Percentiles rank a stretch among this genome's conserved stretches.
Evolutionary conservation across 2,329 filamentous ascomycete genomes (phyloP).

Genomic region (Scedosporium aurantiacum): DNA sequence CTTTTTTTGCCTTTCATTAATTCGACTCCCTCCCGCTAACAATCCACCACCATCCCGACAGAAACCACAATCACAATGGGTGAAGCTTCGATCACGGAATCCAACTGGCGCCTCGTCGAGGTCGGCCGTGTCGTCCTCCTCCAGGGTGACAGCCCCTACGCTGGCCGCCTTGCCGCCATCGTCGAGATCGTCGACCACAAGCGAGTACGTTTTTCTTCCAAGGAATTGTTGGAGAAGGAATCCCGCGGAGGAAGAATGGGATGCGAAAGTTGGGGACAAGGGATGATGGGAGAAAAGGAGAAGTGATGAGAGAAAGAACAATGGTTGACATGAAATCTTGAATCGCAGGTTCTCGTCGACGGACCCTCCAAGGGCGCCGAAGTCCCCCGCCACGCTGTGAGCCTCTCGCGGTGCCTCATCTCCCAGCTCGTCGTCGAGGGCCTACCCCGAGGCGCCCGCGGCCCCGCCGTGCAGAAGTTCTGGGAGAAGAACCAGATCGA

Average conservation of each 20-base stretch:
- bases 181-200: conserved; percentile 99
- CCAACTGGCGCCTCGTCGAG: conserved; percentile 93
- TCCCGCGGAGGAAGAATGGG: background rate
- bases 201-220: conserved; percentile 64
- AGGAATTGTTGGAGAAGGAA: background rate
- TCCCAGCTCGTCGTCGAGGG: conserved; percentile 80
- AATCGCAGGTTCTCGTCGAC: conserved; percentile 78
- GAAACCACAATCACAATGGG: conserved; percentile 49
- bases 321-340: conserved; percentile 10
- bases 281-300: conserved; percentile 3
- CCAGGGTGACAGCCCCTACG: conserved; percentile 64
- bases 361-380: conserved; percentile 76
- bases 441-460: conserved; percentile 76
- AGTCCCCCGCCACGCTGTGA: conserved; percentile 77
- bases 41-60: background rate
- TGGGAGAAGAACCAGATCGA: conserved; percentile 93
- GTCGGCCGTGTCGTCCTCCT: conserved; percentile 95
- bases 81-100: conserved; percentile 70
- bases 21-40: background rate
- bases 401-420: conserved; percentile 75
- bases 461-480: conserved; percentile 69
- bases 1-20: conserved; percentile 31
- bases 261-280: background rate
- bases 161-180: conserved; percentile 81
- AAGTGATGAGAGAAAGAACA: conserved; percentile 7